Conservation (phyloP, 78 protist genomes). For the Mastigamoeba balamuthi region DNA sequence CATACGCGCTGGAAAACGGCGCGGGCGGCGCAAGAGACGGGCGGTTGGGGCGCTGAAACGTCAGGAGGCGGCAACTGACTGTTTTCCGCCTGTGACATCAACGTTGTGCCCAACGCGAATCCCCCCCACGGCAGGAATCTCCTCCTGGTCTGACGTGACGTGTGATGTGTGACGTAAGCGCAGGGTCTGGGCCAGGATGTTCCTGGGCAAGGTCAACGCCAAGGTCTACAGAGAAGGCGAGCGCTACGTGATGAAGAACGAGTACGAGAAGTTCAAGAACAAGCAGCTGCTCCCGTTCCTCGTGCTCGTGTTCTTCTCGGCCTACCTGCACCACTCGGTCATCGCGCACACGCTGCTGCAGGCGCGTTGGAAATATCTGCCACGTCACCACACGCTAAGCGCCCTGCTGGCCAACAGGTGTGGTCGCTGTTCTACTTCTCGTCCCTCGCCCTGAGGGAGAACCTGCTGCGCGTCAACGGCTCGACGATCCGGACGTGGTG, state of each 20-base stretch:
- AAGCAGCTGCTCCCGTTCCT: slow-evolving; percentile 33
- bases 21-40: no score
- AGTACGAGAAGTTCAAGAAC: slow-evolving; percentile 47
- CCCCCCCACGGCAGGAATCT: neutral
- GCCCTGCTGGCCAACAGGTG: neutral
- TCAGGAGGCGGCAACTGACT: no score
- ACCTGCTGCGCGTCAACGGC: slow-evolving; percentile 49
- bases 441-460: slow-evolving; percentile 50
- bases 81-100: neutral
- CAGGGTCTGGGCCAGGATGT: slow-evolving; percentile 31
- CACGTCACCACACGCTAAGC: neutral
- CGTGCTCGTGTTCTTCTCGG: slow-evolving; percentile 11
- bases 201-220: slow-evolving; percentile 45
- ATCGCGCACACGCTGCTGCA: neutral
- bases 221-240: slow-evolving; percentile 49
- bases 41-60: no score
- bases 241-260: slow-evolving; percentile 31
- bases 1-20: no score
- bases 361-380: neutral
- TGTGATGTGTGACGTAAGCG: no score
- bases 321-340: neutral
- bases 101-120: neutral
- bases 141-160: neutral
- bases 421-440: slow-evolving; percentile 50
- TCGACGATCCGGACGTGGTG: slow-evolving; percentile 48